phyloP scores from a whole-genome alignment of 208 protist species.

The Entamoeba invadens region DNA sequence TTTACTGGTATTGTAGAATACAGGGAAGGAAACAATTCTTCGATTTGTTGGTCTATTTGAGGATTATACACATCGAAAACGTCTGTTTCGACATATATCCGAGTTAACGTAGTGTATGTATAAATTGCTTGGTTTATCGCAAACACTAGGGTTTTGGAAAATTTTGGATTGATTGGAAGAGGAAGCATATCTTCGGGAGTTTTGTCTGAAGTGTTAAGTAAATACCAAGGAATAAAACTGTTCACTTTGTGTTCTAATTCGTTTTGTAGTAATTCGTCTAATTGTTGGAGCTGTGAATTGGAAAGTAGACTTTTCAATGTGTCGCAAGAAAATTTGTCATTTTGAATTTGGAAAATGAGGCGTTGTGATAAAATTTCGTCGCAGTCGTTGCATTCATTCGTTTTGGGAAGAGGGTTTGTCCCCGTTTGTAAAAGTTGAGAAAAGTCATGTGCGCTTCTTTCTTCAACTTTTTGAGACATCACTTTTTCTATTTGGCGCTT shows the following conservation, averaged over 20 bases:
- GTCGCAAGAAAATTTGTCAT: neutral
- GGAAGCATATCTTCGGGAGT: neutral
- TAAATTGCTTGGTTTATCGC: neutral
- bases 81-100: neutral
- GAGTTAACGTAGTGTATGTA: neutral
- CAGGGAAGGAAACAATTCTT: neutral
- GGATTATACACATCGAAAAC: neutral
- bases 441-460: neutral
- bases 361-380: neutral
- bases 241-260: neutral
- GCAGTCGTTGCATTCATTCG: neutral
- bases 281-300: neutral
- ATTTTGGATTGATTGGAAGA: neutral
- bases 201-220: neutral
- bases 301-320: neutral
- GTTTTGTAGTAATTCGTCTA: neutral
- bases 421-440: neutral
- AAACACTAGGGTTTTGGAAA: too few relatives aligned
- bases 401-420: too few relatives aligned
- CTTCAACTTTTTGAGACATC: neutral
- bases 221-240: neutral
- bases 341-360: neutral
- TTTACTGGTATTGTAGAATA: neutral
- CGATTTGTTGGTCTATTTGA: neutral
- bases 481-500: neutral